Percentiles rank a stretch among this genome's conserved stretches.
phyloP scores from a whole-genome alignment of 345 rosid genomes.

The Lepidium aucheri region DNA sequence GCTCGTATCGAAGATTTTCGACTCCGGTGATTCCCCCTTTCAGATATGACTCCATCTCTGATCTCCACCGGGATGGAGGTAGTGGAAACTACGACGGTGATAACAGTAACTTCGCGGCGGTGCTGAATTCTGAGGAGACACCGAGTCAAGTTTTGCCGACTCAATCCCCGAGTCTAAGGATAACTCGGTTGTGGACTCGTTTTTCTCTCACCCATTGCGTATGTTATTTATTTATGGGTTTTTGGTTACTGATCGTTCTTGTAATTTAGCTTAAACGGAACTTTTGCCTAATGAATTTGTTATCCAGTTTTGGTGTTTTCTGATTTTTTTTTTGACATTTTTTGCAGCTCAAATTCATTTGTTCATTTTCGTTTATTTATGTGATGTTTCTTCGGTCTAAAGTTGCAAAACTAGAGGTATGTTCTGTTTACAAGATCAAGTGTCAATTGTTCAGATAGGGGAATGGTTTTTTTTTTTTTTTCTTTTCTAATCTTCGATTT shows the following conservation, averaged over 20 bases:
- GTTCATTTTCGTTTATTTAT: slow-evolving; percentile 40
- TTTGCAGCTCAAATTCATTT: slow-evolving; percentile 55
- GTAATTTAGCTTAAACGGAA: neutral
- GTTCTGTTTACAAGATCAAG: neutral
- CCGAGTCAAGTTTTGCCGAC: slow-evolving; percentile 27
- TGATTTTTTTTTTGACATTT: neutral
- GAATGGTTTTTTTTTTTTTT: neutral
- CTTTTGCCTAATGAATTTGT: neutral
- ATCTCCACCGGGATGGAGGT: slow-evolving; percentile 35
- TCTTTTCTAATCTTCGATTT: neutral
- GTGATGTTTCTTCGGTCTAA: slow-evolving; percentile 41
- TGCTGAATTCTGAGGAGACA: slow-evolving; percentile 28
- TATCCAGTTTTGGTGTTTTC: neutral
- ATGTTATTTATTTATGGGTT: neutral
- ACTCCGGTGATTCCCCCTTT: slow-evolving; percentile 55
- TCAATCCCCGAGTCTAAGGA: slow-evolving; percentile 27
- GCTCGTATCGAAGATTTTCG: slow-evolving; percentile 42
- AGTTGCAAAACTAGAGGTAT: slow-evolving; percentile 61
- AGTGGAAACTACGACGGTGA: neutral
- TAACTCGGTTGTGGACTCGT: slow-evolving; percentile 29
- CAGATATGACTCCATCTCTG: slow-evolving; percentile 35
- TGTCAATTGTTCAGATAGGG: neutral
- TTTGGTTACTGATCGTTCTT: neutral
- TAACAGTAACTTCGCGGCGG: slow-evolving; percentile 17
- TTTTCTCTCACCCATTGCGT: slow-evolving; percentile 19